Conservation (phyloP, 345 rosid genomes). For the Salix brachista region DNA sequence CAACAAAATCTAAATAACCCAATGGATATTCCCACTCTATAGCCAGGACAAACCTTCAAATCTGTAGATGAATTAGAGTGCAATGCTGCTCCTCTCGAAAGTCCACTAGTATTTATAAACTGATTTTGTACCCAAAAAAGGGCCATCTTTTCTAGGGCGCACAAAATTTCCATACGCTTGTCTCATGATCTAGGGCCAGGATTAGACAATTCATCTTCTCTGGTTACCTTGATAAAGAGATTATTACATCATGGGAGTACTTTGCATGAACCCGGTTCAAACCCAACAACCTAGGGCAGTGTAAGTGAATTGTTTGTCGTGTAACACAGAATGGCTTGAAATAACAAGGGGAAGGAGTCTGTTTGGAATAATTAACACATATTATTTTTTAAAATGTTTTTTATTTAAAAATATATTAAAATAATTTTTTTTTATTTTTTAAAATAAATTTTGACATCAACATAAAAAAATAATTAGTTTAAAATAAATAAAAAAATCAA, state of each 20-base stretch:
- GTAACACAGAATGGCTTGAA: background rate
- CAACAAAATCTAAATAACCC: too few relatives aligned
- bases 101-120: too few relatives aligned
- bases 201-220: constrained; percentile 16
- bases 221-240: constrained; percentile 4
- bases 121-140: background rate
- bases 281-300: background rate
- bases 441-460: too few relatives aligned
- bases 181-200: constrained; percentile 21
- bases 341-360: background rate
- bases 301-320: background rate
- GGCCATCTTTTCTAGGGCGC: background rate
- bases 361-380: background rate
- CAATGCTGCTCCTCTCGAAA: background rate
- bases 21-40: background rate
- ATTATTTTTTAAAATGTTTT: too few relatives aligned
- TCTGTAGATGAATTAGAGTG: background rate
- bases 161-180: background rate
- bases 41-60: background rate
- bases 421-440: too few relatives aligned
- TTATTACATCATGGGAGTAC: constrained; percentile 3
- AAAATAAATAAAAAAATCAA: too few relatives aligned
- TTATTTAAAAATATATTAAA: too few relatives aligned
- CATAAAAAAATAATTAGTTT: too few relatives aligned
- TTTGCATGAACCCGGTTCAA: background rate